Base-by-base conservation (phyloP, 2,329 filamentous ascomycete genomes). In the Pseudohalonectria lignicola region DNA sequence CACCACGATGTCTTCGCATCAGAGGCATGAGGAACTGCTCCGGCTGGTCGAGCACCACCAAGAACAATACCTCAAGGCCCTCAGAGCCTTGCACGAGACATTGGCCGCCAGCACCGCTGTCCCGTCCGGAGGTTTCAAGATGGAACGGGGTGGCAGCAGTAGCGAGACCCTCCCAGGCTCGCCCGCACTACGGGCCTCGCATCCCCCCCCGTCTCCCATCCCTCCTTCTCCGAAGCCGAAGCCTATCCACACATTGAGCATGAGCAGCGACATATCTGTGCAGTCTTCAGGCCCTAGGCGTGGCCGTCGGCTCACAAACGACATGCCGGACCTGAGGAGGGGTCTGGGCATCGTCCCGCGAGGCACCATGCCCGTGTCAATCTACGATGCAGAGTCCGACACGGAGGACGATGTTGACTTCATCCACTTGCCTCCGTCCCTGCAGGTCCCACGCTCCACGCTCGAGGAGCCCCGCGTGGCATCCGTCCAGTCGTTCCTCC, bases 391-490 rank as follows among this genome's bases (percentile, higher is more conserved):
- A 15, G 39, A 41, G 5, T 36, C 39, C 18, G 40, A 41, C 19
- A 34, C 38, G 10, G 43, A 41, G 3, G 37, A 47, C 17, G 28
- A 23, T 15, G 36, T 41, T 21, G 38, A 30, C 19, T 47, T 47
- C 31, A 41, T 43, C 20, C 38, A 42, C 10, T 36, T 42, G 36
- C 49, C 53, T 15, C 50, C 53, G 4, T 51, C 45, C 16, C 23
- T 26, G 12, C 23, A 7, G 23, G 23, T 12, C 37, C 43, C 31
- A 47, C 58, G 46, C 50, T 81, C 71, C 53, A 75, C 71, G 12
- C 65, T 63, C 16, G 76, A 64, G 13, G 78, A 74, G 23, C 79
- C 67, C 11, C 7, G 16, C 4, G 19, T 37, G 9, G 36, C 30
- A n/a, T 41, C 35, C 6, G 43, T 45, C 9, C 15, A 34, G 10